phyloP scores from a whole-genome alignment of 768 basidiomycete genomes.

The Mycena sanguinolenta region DNA sequence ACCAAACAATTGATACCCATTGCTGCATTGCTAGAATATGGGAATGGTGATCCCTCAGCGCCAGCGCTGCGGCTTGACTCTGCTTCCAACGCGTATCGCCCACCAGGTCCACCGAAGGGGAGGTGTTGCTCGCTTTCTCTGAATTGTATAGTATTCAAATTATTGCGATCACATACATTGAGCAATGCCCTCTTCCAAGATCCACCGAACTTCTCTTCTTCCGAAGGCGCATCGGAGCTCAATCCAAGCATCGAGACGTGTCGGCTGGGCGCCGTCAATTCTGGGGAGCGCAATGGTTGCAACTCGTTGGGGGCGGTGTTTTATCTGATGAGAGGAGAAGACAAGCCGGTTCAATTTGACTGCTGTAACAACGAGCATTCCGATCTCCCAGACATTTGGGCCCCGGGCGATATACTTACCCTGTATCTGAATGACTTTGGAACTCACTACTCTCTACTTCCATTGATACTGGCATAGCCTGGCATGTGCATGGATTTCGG shows the following conservation, averaged over 20 bases:
- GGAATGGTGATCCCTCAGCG: slow-evolving; percentile 1
- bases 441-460: no score
- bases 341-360: neutral
- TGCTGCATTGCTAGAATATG: slow-evolving; percentile 20
- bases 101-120: slow-evolving; percentile 27
- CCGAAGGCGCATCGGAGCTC: slow-evolving; percentile 21
- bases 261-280: slow-evolving; percentile 26
- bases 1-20: no score
- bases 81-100: slow-evolving; percentile 25
- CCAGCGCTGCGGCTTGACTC: slow-evolving; percentile 14
- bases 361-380: no score
- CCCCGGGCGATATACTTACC: no score
- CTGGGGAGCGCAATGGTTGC: slow-evolving; percentile 18
- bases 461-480: no score
- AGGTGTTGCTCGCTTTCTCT: slow-evolving; percentile 2
- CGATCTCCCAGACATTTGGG: no score
- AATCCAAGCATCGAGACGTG: slow-evolving; percentile 24
- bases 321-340: slow-evolving; percentile 31
- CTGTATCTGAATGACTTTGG: no score
- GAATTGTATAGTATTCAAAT: neutral
- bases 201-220: slow-evolving; percentile 16
- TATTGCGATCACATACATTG: neutral
- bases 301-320: slow-evolving; percentile 28
- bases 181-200: slow-evolving; percentile 5
- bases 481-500: no score